Evolutionary conservation across 116 monocot species (phyloP), one percentile per base, ranked within the genome.

Genomic region (Trichopus zeylanicus): DNA sequence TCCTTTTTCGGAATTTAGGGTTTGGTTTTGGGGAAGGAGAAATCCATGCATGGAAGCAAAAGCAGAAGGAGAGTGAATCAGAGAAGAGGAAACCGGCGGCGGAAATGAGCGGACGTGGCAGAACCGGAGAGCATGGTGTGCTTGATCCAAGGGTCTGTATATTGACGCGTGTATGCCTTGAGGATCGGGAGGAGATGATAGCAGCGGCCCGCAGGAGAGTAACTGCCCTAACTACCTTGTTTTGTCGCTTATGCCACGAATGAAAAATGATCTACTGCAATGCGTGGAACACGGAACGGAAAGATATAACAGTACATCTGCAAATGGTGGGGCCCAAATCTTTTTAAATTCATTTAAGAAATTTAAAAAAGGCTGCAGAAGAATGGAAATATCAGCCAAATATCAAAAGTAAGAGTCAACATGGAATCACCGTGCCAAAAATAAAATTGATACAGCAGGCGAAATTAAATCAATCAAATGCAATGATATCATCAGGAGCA

Each of bases 41-140:
- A 67, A 71, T 57, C 71, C 77, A 77, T 77, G 77, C 77, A 77
- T 67, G 56, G 76, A 77, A 77, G 76, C 62, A 71, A 71, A 56
- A 53, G 57, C 46, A 59, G 56, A 58, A 66, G 38, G 26, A 16
- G 23, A 48, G 34, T 57, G 22, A 15, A 28, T 63, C 59, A 32
- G 26, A 24, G n/a, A 52, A 26, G 25, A 8, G 37, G n/a, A n/a
- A n/a, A n/a, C n/a, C n/a, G n/a, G 48, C 12, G 15, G 25, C 38
- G 8, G 31, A 31, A 4, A 46, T 30, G 19, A 12, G 9, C 27
- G 46, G 64, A 73, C 66, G 61, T 73, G 66, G 2, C 54, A 26
- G n/a, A 31, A 19, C 0, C 27, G 34, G 34, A 22, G 55, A 55
- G 55, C 46, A 32, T 23, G 24, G 63, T n/a, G n/a, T 24, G 6